Conservation (phyloP, 2,329 filamentous ascomycete genomes). For the Phoma sp. region DNA sequence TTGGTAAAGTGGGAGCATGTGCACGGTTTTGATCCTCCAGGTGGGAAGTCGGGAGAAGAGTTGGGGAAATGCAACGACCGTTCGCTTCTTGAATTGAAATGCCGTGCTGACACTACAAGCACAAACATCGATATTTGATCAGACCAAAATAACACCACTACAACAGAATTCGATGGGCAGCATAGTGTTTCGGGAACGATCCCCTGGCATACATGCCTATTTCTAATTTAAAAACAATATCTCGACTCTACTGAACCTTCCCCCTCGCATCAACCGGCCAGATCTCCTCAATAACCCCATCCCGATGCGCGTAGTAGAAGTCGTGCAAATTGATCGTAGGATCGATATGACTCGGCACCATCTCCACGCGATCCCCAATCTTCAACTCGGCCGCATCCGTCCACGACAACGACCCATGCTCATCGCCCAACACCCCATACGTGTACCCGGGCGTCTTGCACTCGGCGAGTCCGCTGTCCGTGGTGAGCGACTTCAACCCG, state of each 20-base stretch:
- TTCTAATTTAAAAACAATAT: slow-evolving; percentile 10
- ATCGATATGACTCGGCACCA: slow-evolving; percentile 63
- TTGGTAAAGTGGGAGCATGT: too few relatives aligned
- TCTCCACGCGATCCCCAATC: slow-evolving; percentile 58
- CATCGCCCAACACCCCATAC: slow-evolving; percentile 57
- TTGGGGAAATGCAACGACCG: too few relatives aligned
- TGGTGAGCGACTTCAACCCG: slow-evolving; percentile 59
- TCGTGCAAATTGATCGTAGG: slow-evolving; percentile 62
- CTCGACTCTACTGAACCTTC: slow-evolving; percentile 54
- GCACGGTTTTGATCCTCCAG: too few relatives aligned
- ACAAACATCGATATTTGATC: slow-evolving; percentile 2
- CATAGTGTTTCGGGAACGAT: slow-evolving; percentile 19
- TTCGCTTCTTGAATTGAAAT: neutral
- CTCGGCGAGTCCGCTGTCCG: slow-evolving; percentile 60
- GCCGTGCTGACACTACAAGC: neutral
- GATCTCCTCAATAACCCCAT: slow-evolving; percentile 58
- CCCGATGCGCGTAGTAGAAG: slow-evolving; percentile 58
- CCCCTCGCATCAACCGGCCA: slow-evolving; percentile 60
- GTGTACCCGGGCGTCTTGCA: slow-evolving; percentile 52
- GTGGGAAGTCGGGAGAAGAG: too few relatives aligned
- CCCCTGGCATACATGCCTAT: slow-evolving; percentile 17
- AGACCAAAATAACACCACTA: slow-evolving; percentile 18
- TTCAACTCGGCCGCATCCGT: slow-evolving; percentile 49
- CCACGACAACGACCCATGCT: slow-evolving; percentile 58
- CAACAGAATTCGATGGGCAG: slow-evolving; percentile 23